Evolutionary conservation across 805 yeast genomes (phyloP), one percentile per base, ranked within the genome.

Genomic region (Ogataea saltuana): DNA sequence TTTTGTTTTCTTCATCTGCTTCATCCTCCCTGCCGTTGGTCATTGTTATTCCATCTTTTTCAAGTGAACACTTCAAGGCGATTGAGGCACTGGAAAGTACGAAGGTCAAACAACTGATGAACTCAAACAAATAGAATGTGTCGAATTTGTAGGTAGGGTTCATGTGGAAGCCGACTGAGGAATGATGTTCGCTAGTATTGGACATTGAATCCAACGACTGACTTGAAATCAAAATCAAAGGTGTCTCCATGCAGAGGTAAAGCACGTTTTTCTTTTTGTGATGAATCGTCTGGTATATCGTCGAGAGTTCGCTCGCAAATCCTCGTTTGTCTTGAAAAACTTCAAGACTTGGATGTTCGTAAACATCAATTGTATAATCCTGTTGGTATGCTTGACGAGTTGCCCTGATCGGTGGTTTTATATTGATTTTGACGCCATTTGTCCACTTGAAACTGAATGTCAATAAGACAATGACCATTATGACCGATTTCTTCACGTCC

Each of bases 71-170:
- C 43, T 64, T 75, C 47, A 82, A 64, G 4, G 72, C 60, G 1
- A 79, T 49, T 19, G 74, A 64, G 0, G 80, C 65, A 12, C 75
- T 56, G 1, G 85, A 78, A 10, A 76, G 49, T 18, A 80, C 68
- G 49, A 84, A 77, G 1, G 73, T 51, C 19, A 82, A 46, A 10
- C 78, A 68, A 5, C 81, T 65, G 2, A 72, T 48, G 49, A 81
- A 75, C 58, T 85, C 91, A 39, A 83, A 51, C 19, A 77, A 64
- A 51, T 76, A 82, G 25, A 74, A 70, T 13, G 67, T 53, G 54
- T 79, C 80, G 55, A 75, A 72, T 41, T 67, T 64, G 58, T 69
- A 70, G n/a, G 66, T 57, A 1, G 65, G 57, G 18, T 54, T 51
- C 18, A 60, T 33, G 15, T 56, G 53, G 21, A 57, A 49, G 15